phyloP scores from a whole-genome alignment of 2,329 filamentous ascomycete species.

The Colletotrichum theobromicola region DNA sequence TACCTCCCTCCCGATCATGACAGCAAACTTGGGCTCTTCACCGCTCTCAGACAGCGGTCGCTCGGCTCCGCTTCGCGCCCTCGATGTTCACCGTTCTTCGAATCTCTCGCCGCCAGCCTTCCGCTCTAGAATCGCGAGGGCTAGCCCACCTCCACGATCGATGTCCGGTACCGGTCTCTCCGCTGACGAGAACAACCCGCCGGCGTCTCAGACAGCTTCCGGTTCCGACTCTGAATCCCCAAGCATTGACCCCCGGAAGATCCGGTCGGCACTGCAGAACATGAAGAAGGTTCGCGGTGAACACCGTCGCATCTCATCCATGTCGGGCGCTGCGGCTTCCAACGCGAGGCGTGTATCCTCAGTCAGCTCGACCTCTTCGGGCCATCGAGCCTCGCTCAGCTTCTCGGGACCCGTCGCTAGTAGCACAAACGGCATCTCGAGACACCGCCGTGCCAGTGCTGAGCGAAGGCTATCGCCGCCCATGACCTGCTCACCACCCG shows the following conservation, averaged over 20 bases:
- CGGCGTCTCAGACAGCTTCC: slow-evolving; percentile 42
- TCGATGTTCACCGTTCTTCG: slow-evolving; percentile 56
- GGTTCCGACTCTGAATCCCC: slow-evolving; percentile 57
- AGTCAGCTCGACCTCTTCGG: slow-evolving; percentile 24
- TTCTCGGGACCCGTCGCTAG: slow-evolving; percentile 52
- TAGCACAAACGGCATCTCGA: slow-evolving; percentile 60
- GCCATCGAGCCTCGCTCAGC: slow-evolving; percentile 29
- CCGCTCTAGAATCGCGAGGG: slow-evolving; percentile 34
- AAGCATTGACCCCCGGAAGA: slow-evolving; percentile 57
- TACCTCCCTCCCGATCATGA: slow-evolving; percentile 60
- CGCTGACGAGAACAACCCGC: slow-evolving; percentile 59
- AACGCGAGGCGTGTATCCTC: slow-evolving; percentile 52
- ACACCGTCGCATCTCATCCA: slow-evolving; percentile 44
- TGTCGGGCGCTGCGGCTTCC: slow-evolving; percentile 39
- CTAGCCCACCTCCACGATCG: slow-evolving; percentile 34
- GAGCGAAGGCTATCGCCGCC: slow-evolving; percentile 60
- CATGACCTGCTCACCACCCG: slow-evolving; percentile 55
- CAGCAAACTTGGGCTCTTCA: slow-evolving; percentile 59
- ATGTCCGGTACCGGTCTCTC: slow-evolving; percentile 33
- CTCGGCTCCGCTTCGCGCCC: slow-evolving; percentile 51
- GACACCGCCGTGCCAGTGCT: slow-evolving; percentile 54
- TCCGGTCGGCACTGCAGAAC: slow-evolving; percentile 59
- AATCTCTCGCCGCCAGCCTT: slow-evolving; percentile 51
- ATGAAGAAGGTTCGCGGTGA: slow-evolving; percentile 50
- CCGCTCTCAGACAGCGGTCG: slow-evolving; percentile 54